phyloP scores from a whole-genome alignment of 371 early-diverging fungal species.

The Lichtheimia corymbifera region DNA sequence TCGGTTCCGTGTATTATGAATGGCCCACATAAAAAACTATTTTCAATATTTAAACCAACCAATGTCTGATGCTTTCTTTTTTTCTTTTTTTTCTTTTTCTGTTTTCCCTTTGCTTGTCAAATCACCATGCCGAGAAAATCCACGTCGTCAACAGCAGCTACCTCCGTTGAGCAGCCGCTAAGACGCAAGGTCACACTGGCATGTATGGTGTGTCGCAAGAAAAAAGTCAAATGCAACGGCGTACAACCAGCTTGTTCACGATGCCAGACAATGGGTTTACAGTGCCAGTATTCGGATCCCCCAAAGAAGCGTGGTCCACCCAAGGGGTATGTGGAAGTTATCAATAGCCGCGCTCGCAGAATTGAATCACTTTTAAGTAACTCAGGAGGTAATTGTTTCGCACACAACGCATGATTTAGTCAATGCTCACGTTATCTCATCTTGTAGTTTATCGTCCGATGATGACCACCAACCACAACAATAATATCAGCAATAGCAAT shows the following conservation, averaged over 20 bases:
- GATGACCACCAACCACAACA: not conserved
- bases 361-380: constrained; percentile 61
- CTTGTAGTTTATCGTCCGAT: constrained; percentile 1
- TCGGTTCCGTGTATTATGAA: not conserved
- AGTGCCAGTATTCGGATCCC: constrained; percentile 46
- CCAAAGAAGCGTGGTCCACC: constrained; percentile 68
- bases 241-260: constrained; percentile 47
- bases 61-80: not conserved
- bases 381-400: constrained; percentile 4
- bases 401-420: not conserved
- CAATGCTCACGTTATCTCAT: not conserved
- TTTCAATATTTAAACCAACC: not conserved
- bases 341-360: constrained; percentile 68
- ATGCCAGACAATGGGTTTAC: constrained; percentile 34
- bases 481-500: not conserved
- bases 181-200: constrained; percentile 53
- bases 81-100: not conserved
- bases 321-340: constrained; percentile 75
- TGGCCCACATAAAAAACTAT: too few species aligned
- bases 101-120: not conserved
- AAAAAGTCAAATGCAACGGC: constrained; percentile 55
- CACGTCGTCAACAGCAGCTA: constrained; percentile 6
- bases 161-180: constrained; percentile 21
- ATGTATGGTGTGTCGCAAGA: constrained; percentile 48
- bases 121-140: constrained; percentile 21